phyloP scores from a whole-genome alignment of 148 eudicot genomes.

The Nyssa sinensis region DNA sequence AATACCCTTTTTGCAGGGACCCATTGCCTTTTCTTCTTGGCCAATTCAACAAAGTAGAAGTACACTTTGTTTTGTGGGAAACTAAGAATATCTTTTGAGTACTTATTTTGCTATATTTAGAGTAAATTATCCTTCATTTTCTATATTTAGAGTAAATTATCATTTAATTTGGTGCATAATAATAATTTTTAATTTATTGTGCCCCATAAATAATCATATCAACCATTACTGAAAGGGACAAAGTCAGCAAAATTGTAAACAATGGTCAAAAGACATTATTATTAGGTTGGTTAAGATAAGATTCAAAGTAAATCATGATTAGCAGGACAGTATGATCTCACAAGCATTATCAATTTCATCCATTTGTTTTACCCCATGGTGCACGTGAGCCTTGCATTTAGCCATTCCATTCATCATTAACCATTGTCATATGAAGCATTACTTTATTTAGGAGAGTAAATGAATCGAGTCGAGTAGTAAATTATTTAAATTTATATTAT shows the following conservation, averaged over 20 bases:
- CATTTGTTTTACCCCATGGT: conserved; percentile 4
- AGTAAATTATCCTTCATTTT: too few species aligned
- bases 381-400: conserved; percentile 26
- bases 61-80: not conserved
- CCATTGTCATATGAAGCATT: not conserved
- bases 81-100: not conserved
- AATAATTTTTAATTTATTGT: too few species aligned
- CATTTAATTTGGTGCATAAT: too few species aligned
- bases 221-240: not conserved
- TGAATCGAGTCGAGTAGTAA: too few species aligned
- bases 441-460: too few species aligned
- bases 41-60: not conserved
- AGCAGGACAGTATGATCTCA: conserved; percentile 22
- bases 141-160: too few species aligned
- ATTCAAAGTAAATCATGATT: conserved; percentile 4
- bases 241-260: not conserved
- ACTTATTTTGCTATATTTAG: too few species aligned
- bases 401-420: not conserved
- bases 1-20: not conserved
- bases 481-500: too few species aligned
- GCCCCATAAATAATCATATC: not conserved
- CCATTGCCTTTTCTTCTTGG: too few species aligned
- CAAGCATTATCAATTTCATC: conserved; percentile 10
- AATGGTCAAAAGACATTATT: not conserved
- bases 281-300: conserved; percentile 1